Evolutionary conservation across 805 yeast species (phyloP), one percentile per base, ranked within the genome.

Genomic region (Debaryomyces maramus): DNA sequence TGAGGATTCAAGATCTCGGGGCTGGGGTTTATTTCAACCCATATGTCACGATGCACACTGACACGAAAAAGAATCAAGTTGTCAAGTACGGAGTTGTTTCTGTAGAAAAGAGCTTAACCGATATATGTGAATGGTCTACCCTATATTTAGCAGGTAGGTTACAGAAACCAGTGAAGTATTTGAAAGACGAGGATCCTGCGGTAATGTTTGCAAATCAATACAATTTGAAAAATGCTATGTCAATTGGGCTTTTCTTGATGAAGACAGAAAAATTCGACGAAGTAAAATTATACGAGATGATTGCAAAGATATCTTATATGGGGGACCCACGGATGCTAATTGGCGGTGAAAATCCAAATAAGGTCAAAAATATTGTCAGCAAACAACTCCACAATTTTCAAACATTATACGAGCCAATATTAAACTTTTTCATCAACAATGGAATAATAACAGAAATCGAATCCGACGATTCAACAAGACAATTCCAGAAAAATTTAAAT

Each of bases 11-110:
- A 56, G 75, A 78, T 24, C 47, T 77, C 14, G 97, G 96, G 1
- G 93, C 96, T 0, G 97, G 97, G 6, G 85, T 91, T 3, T 93
- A 91, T 60, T 93, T 88, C 70, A 93, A 93, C 56, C 98, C 99
- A 3, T 93, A 77, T 60, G 88, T 87, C 5, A 72, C 76, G 32
- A 71, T 89, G 39, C n/a, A n/a, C 13, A 21, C 21, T n/a, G 27
- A 21, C 10, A 7, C 36, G 6, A 24, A 24, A 7, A 47, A 58
- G n/a, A 47, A 50, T 7, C 48, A 50, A 5, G 58, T 76, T 37
- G 78, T 91, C 32, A 93, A 93, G 57, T 93, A 93, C 56, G 99
- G 99, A 10, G 83, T 89, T 9, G 83, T 89, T 1, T 80, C 88
- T 4, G 70, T 77, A 46, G 74, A 77, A 16, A 73, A 73, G 7